Evolutionary conservation across 2,329 filamentous ascomycete genomes (phyloP).

Genomic region (Bipolaris oryzae): DNA sequence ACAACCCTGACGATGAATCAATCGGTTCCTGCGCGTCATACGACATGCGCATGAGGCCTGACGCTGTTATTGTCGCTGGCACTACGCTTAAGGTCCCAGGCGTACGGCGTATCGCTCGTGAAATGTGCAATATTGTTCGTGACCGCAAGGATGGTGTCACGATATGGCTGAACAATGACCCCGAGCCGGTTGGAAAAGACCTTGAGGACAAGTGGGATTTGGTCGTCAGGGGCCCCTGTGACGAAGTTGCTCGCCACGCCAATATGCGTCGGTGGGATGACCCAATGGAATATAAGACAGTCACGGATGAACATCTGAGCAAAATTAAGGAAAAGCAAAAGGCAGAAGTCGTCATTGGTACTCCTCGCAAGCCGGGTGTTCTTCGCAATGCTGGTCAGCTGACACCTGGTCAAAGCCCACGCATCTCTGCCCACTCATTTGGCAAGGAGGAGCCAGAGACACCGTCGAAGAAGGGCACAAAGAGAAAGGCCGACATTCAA

Average conservation of each 20-base stretch:
- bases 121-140: slow-evolving; percentile 87
- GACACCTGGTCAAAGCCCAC: slow-evolving; percentile 46
- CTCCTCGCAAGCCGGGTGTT: slow-evolving; percentile 38
- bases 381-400: slow-evolving; percentile 42
- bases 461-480: slow-evolving; percentile 43
- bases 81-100: slow-evolving; percentile 96
- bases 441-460: slow-evolving; percentile 35
- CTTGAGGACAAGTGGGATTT: slow-evolving; percentile 94
- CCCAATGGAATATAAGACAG: slow-evolving; percentile 40
- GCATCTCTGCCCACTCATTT: slow-evolving; percentile 32
- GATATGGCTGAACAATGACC: slow-evolving; percentile 92
- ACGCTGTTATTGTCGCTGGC: slow-evolving; percentile 92
- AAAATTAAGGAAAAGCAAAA: slow-evolving; percentile 41
- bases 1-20: slow-evolving; percentile 94
- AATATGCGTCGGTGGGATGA: slow-evolving; percentile 66
- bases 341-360: slow-evolving; percentile 42
- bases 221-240: slow-evolving; percentile 83
- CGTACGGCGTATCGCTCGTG: slow-evolving; percentile 84
- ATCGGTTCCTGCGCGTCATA: slow-evolving; percentile 89
- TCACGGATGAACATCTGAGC: slow-evolving; percentile 43
- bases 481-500: slow-evolving; percentile 38
- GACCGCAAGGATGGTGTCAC: slow-evolving; percentile 82
- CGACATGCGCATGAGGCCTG: slow-evolving; percentile 83
- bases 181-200: slow-evolving; percentile 79
- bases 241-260: slow-evolving; percentile 79